Percentiles rank a stretch among this genome's conserved stretches.
These are phyloP conservation scores for Euphorbia pulcherrima DNA, from an alignment of 345 rosid genomes.

Conservation along the genomic window DNA sequence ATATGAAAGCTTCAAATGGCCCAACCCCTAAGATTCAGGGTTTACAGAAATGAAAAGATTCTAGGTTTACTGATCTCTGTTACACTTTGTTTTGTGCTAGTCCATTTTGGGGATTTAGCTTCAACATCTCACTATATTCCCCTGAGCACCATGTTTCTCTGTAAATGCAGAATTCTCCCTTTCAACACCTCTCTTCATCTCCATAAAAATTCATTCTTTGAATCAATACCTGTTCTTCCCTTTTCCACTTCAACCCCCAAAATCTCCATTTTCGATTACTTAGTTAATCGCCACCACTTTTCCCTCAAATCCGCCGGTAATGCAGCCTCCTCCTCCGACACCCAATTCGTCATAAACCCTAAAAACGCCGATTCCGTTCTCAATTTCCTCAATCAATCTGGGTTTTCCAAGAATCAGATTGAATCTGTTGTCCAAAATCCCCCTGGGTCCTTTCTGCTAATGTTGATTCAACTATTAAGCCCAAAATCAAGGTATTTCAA, in stretches of 20 bases:
- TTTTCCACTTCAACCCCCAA: neutral
- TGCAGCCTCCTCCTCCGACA: neutral
- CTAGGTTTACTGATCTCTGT: too few species aligned
- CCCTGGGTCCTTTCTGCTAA: too few species aligned
- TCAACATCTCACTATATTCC: neutral
- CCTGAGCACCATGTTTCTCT: neutral
- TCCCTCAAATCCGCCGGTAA: neutral
- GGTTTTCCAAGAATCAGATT: too few species aligned
- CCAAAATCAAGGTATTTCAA: too few species aligned
- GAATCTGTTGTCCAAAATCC: too few species aligned
- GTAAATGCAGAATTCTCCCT: neutral
- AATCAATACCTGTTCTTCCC: neutral
- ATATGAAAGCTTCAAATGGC: too few species aligned
- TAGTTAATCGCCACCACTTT: neutral
- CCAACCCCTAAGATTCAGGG: too few species aligned
- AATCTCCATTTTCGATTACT: neutral
- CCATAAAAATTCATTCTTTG: too few species aligned
- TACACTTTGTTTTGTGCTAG: too few species aligned
- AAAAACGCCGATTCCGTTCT: conserved; percentile 21
- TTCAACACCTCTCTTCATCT: neutral
- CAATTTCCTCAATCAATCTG: conserved; percentile 25
- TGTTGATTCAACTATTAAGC: too few species aligned
- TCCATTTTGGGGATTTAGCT: too few species aligned
- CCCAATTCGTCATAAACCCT: conserved; percentile 4
- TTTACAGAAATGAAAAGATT: too few species aligned